Evolutionary conservation across 306 rosid species (phyloP).

Genomic region (Quercus parvula): DNA sequence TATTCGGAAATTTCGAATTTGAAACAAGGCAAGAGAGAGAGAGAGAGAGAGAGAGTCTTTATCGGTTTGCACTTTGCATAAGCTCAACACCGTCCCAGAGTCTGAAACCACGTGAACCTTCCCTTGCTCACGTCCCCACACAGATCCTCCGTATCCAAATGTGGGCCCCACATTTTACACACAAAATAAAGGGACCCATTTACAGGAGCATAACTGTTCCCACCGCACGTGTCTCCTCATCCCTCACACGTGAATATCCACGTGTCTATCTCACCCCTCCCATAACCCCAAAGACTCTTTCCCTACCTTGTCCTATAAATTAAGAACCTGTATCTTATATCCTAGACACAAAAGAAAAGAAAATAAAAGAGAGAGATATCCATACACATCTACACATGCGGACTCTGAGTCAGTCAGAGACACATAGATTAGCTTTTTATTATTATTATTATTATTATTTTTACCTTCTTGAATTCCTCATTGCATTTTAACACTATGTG

Average conservation of each 20-base stretch:
- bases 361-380: slow-evolving; percentile 4
- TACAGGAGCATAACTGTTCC: neutral
- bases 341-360: slow-evolving; percentile 19
- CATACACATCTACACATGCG: neutral
- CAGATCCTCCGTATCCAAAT: slow-evolving; percentile 76
- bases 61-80: slow-evolving; percentile 5
- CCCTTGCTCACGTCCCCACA: slow-evolving; percentile 50
- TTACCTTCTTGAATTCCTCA: neutral
- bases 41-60: slow-evolving; percentile 2
- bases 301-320: slow-evolving; percentile 45
- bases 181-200: neutral
- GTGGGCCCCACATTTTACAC: slow-evolving; percentile 37
- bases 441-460: too few species aligned
- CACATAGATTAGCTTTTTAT: neutral
- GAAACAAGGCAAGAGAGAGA: neutral
- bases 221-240: slow-evolving; percentile 43
- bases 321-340: slow-evolving; percentile 47
- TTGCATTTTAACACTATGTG: neutral
- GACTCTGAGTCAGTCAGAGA: slow-evolving; percentile 1
- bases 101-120: slow-evolving; percentile 64
- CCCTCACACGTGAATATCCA: slow-evolving; percentile 48
- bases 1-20: neutral
- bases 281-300: neutral
- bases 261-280: slow-evolving; percentile 12
- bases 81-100: slow-evolving; percentile 22